Evolutionary conservation across 2,329 filamentous ascomycete species (phyloP).

Genomic region (Tolypocladium ovalisporum): DNA sequence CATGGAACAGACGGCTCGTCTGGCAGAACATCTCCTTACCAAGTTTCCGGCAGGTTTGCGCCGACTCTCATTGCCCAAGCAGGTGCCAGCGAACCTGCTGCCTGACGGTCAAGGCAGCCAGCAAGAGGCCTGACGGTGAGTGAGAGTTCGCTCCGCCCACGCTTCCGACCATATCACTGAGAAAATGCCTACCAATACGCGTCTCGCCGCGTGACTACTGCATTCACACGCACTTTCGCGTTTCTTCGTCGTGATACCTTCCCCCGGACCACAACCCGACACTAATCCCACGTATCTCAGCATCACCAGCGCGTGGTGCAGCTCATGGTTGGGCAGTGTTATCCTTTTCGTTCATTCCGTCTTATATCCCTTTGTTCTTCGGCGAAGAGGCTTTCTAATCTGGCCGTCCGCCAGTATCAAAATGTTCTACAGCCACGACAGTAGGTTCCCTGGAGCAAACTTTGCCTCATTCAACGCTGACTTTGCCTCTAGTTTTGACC

Average conservation of each 20-base stretch:
- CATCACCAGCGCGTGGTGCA: not conserved
- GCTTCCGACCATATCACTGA: not conserved
- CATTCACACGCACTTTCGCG: not conserved
- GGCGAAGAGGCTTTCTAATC: not conserved
- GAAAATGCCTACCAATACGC: not conserved
- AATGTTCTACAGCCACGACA: constrained; percentile 97
- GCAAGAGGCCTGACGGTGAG: not conserved
- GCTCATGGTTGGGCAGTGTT: not conserved
- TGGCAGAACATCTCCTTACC: not conserved
- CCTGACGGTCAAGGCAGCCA: not conserved
- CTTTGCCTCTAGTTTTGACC: constrained; percentile 53
- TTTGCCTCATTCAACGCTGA: constrained; percentile 10
- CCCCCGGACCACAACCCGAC: not conserved
- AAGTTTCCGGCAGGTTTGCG: not conserved
- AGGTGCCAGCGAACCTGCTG: not conserved
- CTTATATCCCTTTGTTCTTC: not conserved
- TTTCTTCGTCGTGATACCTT: not conserved
- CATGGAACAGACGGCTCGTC: not conserved
- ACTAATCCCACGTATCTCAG: not conserved
- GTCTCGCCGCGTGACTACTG: constrained; percentile 1
- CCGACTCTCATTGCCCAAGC: not conserved
- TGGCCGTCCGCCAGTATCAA: constrained; percentile 1
- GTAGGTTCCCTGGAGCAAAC: constrained; percentile 35
- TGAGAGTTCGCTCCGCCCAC: not conserved
- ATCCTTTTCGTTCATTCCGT: not conserved